These are phyloP conservation scores for Torulaspora delbrueckii DNA, from an alignment of 805 yeast genomes.

Conservation along the genomic window DNA sequence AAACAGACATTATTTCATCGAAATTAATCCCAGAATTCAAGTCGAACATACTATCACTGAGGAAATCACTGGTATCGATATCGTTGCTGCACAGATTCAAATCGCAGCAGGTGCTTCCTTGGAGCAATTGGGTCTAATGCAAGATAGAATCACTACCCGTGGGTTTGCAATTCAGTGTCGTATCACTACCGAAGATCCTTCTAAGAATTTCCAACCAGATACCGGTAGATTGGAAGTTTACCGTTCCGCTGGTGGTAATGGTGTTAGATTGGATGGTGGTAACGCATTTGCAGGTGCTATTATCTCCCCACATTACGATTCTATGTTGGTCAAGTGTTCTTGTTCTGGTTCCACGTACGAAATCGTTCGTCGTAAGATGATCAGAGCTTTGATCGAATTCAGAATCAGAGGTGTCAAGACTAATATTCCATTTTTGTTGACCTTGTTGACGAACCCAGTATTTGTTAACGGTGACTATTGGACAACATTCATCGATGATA, in stretches of 20 bases:
- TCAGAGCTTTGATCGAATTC: slow-evolving; percentile 93
- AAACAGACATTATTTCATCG: slow-evolving; percentile 95
- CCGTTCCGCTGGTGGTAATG: slow-evolving; percentile 98
- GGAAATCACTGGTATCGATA: slow-evolving; percentile 96
- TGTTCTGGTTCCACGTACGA: slow-evolving; percentile 97
- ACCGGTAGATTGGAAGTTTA: slow-evolving; percentile 97
- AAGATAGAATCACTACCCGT: slow-evolving; percentile 90
- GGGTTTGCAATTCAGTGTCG: slow-evolving; percentile 99
- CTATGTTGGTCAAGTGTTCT: slow-evolving; percentile 95
- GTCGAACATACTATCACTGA: slow-evolving; percentile 99
- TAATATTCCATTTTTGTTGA: slow-evolving; percentile 91
- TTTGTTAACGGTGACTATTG: slow-evolving; percentile 86
- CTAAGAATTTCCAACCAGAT: slow-evolving; percentile 96
- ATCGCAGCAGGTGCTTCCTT: slow-evolving; percentile 97
- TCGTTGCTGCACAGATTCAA: slow-evolving; percentile 97
- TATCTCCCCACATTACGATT: slow-evolving; percentile 95
- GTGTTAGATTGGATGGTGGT: slow-evolving; percentile 98
- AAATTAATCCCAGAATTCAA: slow-evolving; percentile 96
- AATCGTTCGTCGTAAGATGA: slow-evolving; percentile 95
- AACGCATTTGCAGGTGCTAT: slow-evolving; percentile 96
- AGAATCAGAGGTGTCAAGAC: slow-evolving; percentile 99
- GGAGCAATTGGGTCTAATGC: slow-evolving; percentile 84
- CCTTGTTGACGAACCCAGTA: slow-evolving; percentile 83
- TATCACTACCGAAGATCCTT: slow-evolving; percentile 96
- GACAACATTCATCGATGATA: slow-evolving; percentile 98